Conservation (phyloP, 108 stramenopile genomes). For the Cyclotella baltica region DNA sequence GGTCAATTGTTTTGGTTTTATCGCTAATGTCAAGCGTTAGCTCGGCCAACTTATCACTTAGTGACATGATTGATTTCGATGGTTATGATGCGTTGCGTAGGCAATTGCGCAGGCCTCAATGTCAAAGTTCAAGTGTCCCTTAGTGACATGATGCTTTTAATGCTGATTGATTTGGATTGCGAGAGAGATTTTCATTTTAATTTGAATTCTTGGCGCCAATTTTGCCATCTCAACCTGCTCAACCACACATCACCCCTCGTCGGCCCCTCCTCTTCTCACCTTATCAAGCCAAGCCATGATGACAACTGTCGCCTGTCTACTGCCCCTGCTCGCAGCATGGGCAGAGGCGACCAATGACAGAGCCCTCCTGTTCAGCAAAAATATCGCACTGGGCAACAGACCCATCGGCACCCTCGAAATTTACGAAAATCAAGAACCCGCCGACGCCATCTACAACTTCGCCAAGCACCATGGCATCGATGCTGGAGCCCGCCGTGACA, state of each 20-base stretch:
- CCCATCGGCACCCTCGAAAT: constrained; percentile 16
- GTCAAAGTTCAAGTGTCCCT: no score
- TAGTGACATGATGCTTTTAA: no score
- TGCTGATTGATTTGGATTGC: no score
- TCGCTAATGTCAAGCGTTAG: constrained; percentile 27
- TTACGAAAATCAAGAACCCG: constrained; percentile 24
- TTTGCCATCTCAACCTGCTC: no score
- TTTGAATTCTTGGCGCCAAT: no score
- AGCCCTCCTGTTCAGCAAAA: not conserved
- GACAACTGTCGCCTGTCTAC: not conserved
- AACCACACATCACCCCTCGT: no score
- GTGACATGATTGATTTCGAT: not conserved
- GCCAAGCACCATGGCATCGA: constrained; percentile 16
- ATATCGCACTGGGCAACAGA: not conserved
- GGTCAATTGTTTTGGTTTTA: constrained; percentile 21
- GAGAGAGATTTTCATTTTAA: no score
- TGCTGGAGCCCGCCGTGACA: not conserved
- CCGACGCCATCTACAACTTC: constrained; percentile 29
- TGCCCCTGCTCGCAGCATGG: not conserved
- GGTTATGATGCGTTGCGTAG: not conserved
- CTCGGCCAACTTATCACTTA: constrained; percentile 24
- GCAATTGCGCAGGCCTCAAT: not conserved
- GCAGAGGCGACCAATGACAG: not conserved
- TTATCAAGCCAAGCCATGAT: not conserved
- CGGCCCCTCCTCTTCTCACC: no score